These are phyloP conservation scores for Fusarium falciforme DNA, from an alignment of 2,329 filamentous ascomycete species.

Conservation along the genomic window DNA sequence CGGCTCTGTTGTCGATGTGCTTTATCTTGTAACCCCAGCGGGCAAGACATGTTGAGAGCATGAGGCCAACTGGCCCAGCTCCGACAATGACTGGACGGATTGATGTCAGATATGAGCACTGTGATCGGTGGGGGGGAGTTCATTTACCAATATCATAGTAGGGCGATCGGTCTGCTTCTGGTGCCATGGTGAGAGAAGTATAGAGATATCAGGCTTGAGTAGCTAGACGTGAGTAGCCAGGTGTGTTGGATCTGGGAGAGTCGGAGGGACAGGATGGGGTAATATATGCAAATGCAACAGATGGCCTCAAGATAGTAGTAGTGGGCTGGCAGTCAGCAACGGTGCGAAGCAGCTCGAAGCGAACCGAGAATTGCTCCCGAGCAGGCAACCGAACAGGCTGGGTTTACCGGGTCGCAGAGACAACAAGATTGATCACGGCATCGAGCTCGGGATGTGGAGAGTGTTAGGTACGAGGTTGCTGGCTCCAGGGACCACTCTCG, in stretches of 20 bases:
- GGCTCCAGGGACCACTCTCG: constrained; percentile 13
- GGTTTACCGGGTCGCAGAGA: neutral
- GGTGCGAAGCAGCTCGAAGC: constrained; percentile 19
- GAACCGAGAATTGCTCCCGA: constrained; percentile 27
- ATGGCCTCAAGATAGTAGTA: constrained; percentile 17
- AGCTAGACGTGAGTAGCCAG: constrained; percentile 5
- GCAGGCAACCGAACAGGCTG: neutral
- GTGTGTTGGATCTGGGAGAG: constrained; percentile 8
- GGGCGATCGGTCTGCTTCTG: constrained; percentile 33
- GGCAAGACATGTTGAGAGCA: constrained; percentile 87
- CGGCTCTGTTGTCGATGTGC: constrained; percentile 90
- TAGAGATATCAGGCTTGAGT: neutral
- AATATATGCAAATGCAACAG: constrained; percentile 33
- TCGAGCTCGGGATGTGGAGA: constrained; percentile 35
- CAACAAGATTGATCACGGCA: constrained; percentile 23
- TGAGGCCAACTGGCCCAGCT: constrained; percentile 87
- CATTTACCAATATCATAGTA: constrained; percentile 59
- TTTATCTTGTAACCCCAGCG: constrained; percentile 96
- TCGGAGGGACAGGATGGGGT: constrained; percentile 13
- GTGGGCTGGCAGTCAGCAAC: constrained; percentile 20
- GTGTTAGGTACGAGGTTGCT: constrained; percentile 5
- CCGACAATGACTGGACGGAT: constrained; percentile 79
- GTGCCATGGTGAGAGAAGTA: constrained; percentile 27
- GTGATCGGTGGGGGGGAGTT: neutral
- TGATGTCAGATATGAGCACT: constrained; percentile 35